Percentiles rank a stretch among this genome's conserved stretches.
Conservation (phyloP, 129 eudicot genomes). For the Flaveria bidentis region DNA sequence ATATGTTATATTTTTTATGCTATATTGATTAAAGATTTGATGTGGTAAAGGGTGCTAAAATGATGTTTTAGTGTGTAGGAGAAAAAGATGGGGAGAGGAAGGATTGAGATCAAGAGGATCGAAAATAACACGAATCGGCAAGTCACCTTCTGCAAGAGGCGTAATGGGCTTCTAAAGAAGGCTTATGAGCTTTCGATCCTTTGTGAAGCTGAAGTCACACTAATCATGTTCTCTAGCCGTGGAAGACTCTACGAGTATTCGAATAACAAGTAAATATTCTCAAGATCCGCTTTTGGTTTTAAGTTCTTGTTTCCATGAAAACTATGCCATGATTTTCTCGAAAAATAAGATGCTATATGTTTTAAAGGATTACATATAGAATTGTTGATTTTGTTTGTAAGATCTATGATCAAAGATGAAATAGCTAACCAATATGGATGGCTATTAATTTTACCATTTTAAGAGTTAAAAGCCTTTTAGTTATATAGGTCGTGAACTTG, state of each 20-base stretch:
- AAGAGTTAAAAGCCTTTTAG: too few relatives aligned
- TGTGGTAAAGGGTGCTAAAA: background rate
- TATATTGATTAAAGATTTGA: background rate
- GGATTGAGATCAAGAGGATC: slow-evolving; percentile 71
- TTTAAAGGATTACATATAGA: too few relatives aligned
- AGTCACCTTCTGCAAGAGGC: slow-evolving; percentile 78
- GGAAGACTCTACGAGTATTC: slow-evolving; percentile 71
- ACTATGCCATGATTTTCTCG: too few relatives aligned
- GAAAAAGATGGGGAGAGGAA: slow-evolving; percentile 65
- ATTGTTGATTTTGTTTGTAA: too few relatives aligned
- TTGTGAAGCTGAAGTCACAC: slow-evolving; percentile 80
- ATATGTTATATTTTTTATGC: background rate
- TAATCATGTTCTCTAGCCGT: slow-evolving; percentile 75
- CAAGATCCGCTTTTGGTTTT: background rate
- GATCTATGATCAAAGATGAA: too few relatives aligned
- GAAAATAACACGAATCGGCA: slow-evolving; percentile 71
- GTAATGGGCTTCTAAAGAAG: slow-evolving; percentile 79
- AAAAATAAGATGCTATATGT: too few relatives aligned
- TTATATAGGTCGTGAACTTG: too few relatives aligned
- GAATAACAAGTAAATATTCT: slow-evolving; percentile 45
- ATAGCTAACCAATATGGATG: too few relatives aligned
- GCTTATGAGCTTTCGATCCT: slow-evolving; percentile 81
- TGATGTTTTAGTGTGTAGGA: background rate
- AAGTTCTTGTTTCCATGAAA: too few relatives aligned
- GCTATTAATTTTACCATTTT: too few relatives aligned